Percentiles rank a stretch among this genome's conserved stretches.
These are phyloP conservation scores for Nemania serpens DNA, from an alignment of 2,329 filamentous ascomycete species.

Conservation along the genomic window DNA sequence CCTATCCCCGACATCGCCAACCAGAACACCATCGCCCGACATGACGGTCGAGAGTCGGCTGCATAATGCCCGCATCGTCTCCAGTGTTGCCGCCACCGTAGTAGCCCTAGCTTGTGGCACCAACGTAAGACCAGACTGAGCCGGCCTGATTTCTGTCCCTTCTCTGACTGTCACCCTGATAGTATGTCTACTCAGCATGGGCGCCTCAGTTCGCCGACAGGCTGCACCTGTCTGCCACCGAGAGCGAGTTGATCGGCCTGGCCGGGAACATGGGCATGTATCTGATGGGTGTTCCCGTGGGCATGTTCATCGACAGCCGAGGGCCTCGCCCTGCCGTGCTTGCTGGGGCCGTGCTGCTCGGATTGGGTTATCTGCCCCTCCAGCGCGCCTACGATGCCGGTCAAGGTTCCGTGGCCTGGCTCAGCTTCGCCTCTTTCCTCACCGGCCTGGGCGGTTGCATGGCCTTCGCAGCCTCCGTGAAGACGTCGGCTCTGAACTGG, in stretches of 20 bases:
- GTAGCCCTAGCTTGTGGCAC: conserved; percentile 91
- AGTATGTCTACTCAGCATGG: conserved; percentile 99
- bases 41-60: conserved; percentile 56
- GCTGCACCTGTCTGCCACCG: conserved; percentile 85
- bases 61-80: conserved; percentile 72
- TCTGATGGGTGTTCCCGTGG: conserved; percentile 83
- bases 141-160: background rate
- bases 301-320: conserved; percentile 81
- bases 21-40: conserved; percentile 16
- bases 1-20: background rate
- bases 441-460: conserved; percentile 88
- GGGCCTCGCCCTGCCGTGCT: conserved; percentile 81
- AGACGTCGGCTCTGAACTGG: conserved; percentile 87
- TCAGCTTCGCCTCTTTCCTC: conserved; percentile 85
- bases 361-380: conserved; percentile 83
- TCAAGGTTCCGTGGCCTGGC: conserved; percentile 57
- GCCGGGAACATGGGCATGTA: conserved; percentile 94
- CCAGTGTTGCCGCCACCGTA: conserved; percentile 81
- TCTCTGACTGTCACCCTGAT: conserved; percentile 26
- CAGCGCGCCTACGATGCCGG: conserved; percentile 77
- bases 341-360: conserved; percentile 73
- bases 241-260: conserved; percentile 89
- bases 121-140: conserved; percentile 65
- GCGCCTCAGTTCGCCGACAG: conserved; percentile 91
- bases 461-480: conserved; percentile 88